Base-by-base conservation (phyloP, 345 rosid species). In the Combretum micranthum region DNA sequence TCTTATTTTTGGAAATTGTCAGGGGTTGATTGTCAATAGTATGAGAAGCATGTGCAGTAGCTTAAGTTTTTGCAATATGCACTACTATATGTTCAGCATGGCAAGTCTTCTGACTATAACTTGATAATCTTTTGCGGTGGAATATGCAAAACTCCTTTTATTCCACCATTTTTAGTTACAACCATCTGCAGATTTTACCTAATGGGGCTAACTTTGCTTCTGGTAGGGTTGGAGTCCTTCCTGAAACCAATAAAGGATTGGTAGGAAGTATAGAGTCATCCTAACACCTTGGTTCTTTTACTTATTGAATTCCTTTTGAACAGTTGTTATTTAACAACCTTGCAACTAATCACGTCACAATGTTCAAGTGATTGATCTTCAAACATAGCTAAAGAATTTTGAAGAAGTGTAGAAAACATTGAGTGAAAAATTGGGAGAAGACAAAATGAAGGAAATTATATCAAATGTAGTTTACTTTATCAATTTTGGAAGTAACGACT, bases 141-240 rank as follows among this genome's bases (percentile, higher is more conserved):
- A 74, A 54, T 76, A 76, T 56, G 81, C 87, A 45, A 69, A 71
- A 20, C 44, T 78, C 68, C 80, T 83, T 12, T 74, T 19, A 71
- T 81, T 64, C 83, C 86, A 9, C 68, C 83, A 3, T 78, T 59
- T 60, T 12, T 67, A n/a, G n/a, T n/a, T n/a, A n/a, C 74, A 76
- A 50, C 78, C 77, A 0, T 68, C 78, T 37, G 71, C 66, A 17
- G 81, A 78, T 46, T 69, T 37, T 20, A 45, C 48, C 15, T 23
- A n/a, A 37, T 20, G 83, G 81, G 44, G 80, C 55, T 5, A 78
- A 78, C 69, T 78, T 81, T 57, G 81, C 83, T 17, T 81, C 86
- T 0, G 83, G 80, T 15, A 80, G 83, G 12, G 83, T 61, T 10
- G 87, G 83, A 13, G 63, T 81, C 51, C 83, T 81, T 15, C 63